Evolutionary conservation across 768 basidiomycete species (phyloP), one percentile per base, ranked within the genome.

Genomic region (Leccinum boreale): DNA sequence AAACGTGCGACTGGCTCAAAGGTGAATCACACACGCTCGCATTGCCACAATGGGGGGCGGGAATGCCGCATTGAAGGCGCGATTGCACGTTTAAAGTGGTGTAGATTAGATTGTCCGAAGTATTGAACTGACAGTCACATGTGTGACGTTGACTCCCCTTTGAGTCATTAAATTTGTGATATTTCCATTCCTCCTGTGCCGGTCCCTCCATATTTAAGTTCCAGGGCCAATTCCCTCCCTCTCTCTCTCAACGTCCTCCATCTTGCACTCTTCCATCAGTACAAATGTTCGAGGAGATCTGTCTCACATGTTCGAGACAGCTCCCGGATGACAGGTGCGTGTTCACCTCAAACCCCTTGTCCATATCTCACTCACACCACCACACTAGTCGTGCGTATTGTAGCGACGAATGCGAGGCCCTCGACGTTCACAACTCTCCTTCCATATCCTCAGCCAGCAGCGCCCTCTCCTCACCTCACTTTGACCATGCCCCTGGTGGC

Each of bases 201-300:
- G 70, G 39, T n/a, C 17, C 61, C 62, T 60, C 68, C 67, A 67
- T 72, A 72, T 72, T 74, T 72, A 72, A 72, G 65, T 65, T 50
- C 60, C 58, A 56, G 36, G 46, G 55, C 56, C 50, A 47, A 9
- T 39, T 39, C 39, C 10, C 39, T 50, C 48, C 64, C n/a, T 61
- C 39, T 61, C 61, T 60, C 63, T 62, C 29, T 49, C 62, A 60
- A 57, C 68, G 54, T 59, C 67, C 55, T 53, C 31, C 56, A 39
- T 53, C 65, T 17, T 23, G n/a, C 14, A 28, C 33, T 15, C 45
- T 42, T 19, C n/a, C 39, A 42, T 19, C 39, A 51, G 55, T 59
- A 56, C 66, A 64, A 65, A 91, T 90, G 89, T 90, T 88, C 72
- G 85, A 89, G 80, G 88, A 90, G 78, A 79, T 85, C 66, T 91